These are phyloP conservation scores for barrel medic (Medicago truncatula) DNA, from an alignment of 306 rosid genomes.

Conservation along the genomic window DNA sequence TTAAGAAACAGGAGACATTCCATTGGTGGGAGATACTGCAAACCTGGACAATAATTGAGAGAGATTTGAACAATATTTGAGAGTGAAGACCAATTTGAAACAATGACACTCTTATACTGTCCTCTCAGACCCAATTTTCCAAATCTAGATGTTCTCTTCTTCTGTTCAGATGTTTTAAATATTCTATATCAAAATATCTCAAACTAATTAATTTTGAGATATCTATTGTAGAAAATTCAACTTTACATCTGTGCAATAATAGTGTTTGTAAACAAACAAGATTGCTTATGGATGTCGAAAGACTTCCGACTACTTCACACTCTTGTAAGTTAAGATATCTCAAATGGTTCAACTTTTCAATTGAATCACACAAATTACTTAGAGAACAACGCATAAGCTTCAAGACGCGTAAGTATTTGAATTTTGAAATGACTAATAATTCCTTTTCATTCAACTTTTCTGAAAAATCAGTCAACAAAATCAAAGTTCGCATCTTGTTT, in stretches of 20 bases:
- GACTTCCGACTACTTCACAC: not conserved
- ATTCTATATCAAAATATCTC: not conserved
- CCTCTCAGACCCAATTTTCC: not conserved
- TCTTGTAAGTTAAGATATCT: not conserved
- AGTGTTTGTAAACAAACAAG: slow-evolving; percentile 9
- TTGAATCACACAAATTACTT: not conserved
- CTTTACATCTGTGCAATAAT: not conserved
- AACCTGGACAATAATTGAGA: accelerated
- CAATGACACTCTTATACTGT: not conserved
- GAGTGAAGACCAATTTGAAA: slow-evolving; percentile 22
- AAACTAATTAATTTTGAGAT: not conserved
- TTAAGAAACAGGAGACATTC: slow-evolving; percentile 35
- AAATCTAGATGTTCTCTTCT: not conserved
- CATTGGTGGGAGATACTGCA: slow-evolving; percentile 24
- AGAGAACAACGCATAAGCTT: not conserved
- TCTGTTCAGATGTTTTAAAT: not conserved
- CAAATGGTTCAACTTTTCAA: not conserved
- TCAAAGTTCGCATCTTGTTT: not conserved
- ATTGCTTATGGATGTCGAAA: not conserved
- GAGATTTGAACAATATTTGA: not conserved
- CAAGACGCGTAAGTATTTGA: not conserved
- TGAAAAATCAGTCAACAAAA: not conserved
- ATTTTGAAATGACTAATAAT: not conserved
- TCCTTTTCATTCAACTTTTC: not conserved
- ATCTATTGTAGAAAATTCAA: not conserved